These are phyloP conservation scores for Tetrapisispora namnaoensis DNA, from an alignment of 805 yeast genomes.

Conservation along the genomic window DNA sequence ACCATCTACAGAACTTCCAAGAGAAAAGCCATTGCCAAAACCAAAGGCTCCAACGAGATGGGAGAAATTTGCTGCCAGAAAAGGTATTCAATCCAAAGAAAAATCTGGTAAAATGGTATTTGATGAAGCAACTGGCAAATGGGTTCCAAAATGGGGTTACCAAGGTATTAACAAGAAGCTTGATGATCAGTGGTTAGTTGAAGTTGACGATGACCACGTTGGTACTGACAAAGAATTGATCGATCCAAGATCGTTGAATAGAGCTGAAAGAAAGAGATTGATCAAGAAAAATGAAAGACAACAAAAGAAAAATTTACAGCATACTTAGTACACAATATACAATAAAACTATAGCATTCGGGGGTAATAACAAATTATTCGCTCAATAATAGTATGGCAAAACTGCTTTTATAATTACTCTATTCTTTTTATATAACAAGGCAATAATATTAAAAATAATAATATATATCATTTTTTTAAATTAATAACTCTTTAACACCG, in stretches of 20 bases:
- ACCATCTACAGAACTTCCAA: slow-evolving; percentile 71
- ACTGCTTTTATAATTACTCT: neutral
- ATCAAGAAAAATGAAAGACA: slow-evolving; percentile 62
- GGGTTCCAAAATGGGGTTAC: slow-evolving; percentile 99
- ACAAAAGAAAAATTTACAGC: slow-evolving; percentile 61
- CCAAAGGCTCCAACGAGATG: slow-evolving; percentile 88
- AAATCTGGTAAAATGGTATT: slow-evolving; percentile 81
- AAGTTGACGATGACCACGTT: slow-evolving; percentile 68
- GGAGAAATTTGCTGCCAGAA: slow-evolving; percentile 93
- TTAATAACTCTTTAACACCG: too few relatives aligned
- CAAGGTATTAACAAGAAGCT: slow-evolving; percentile 81
- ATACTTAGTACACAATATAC: neutral
- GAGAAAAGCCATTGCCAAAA: slow-evolving; percentile 94
- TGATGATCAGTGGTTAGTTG: slow-evolving; percentile 93
- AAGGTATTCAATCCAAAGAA: slow-evolving; percentile 86
- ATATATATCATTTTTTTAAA: too few relatives aligned
- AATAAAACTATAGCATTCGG: neutral
- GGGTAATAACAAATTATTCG: too few relatives aligned
- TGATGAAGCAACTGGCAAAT: slow-evolving; percentile 83
- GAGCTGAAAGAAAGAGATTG: slow-evolving; percentile 77
- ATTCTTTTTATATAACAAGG: too few relatives aligned
- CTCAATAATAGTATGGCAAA: neutral
- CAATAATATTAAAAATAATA: too few relatives aligned
- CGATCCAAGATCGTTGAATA: slow-evolving; percentile 76
- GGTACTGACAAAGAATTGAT: slow-evolving; percentile 53